Evolutionary conservation across 257 asterid species (phyloP), one percentile per base, ranked within the genome.

Genomic region (Eucommia ulmoides): DNA sequence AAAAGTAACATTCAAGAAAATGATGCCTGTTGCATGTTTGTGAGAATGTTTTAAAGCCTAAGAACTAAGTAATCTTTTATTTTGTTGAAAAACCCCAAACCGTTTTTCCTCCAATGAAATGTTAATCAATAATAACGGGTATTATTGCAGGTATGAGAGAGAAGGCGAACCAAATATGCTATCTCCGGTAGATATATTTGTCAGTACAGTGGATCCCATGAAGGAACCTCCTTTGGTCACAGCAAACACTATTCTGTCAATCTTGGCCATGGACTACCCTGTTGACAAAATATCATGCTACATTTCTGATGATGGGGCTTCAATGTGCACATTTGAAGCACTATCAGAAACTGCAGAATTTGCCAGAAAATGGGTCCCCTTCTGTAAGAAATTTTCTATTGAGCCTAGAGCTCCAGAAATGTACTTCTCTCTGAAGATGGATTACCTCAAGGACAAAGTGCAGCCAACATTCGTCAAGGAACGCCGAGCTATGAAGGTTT

Each of bases 371-470:
- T 84, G 95, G 97, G 95, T 82, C 20, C 97, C 97, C 8, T 88
- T 88, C 66, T 82, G 97, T 56, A 88, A 80, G 78, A 88, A 88
- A 49, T 88, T 88, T 33, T 49, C 69, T 7, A 84, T 84, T 52
- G 97, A 88, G 80, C 97, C 97, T 9, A 81, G 97, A 54, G 97
- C 97, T 23, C 97, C 97, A 23, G 97, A 88, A 74, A 62, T 74
- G 78, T 88, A 88, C 80, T 88, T 88, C 81, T 68, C 88, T 1
- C 88, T 66, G 41, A 88, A 88, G 81, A 86, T 84, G 16, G 97
- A 88, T 63, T 84, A 84, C 66, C 70, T 88, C 33, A 84, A 82
- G 82, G 96, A 84, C 49, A 88, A 88, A 70, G 94, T 88, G 68
- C 96, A 88, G 64, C 94, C 97, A 3, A 80, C 96, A 45, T 91